Evolutionary conservation across 345 rosid genomes (phyloP).

Genomic region (Lepidium didymum): DNA sequence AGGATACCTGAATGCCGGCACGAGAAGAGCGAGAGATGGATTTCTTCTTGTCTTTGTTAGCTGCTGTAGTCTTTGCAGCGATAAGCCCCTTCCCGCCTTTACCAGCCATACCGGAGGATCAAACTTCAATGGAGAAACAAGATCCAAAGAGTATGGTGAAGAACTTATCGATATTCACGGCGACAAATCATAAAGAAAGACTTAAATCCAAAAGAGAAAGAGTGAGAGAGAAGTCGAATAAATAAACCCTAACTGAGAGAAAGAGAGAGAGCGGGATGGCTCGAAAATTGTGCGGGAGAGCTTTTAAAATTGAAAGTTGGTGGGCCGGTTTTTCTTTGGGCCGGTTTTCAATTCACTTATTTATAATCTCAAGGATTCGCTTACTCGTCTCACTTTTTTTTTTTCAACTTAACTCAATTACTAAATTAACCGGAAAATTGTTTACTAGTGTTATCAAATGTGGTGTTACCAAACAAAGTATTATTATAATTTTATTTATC

Average conservation of each 20-base stretch:
- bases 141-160: background rate
- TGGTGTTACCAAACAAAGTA: too few species aligned
- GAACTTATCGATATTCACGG: background rate
- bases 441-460: too few species aligned
- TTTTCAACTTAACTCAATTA: too few species aligned
- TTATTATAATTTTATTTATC: too few species aligned
- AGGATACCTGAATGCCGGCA: constrained; percentile 79
- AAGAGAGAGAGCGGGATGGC: background rate
- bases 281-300: constrained; percentile 2
- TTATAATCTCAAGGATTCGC: too few species aligned
- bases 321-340: background rate
- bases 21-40: constrained; percentile 84
- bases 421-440: too few species aligned
- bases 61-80: constrained; percentile 72
- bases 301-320: background rate
- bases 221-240: background rate
- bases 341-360: too few species aligned
- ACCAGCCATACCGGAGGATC: constrained; percentile 55
- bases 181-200: background rate
- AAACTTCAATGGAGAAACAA: background rate
- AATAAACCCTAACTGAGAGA: background rate
- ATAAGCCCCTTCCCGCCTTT: constrained; percentile 88
- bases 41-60: constrained; percentile 86
- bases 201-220: background rate
- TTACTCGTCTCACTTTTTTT: too few species aligned